Base-by-base conservation (phyloP, 345 rosid species). In the Balakata baccata region DNA sequence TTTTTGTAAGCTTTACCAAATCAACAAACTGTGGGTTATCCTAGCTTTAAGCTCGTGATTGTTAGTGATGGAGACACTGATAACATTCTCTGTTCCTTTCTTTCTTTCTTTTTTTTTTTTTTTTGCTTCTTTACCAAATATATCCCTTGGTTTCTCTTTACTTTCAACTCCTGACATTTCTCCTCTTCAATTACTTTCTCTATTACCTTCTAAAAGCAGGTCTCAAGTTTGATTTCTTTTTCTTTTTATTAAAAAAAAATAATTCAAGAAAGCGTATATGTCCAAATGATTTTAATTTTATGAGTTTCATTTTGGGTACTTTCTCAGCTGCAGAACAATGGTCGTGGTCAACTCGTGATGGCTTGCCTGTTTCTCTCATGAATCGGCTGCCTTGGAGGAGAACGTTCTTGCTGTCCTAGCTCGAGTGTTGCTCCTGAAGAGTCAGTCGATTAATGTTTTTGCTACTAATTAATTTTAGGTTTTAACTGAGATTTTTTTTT, bases 301-400 rank as follows among this genome's bases (percentile, higher is more conserved):
- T 47, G 25, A 52, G 16, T 17, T 72, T 52, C 46, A 59, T 69
- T 75, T 54, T 75, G 88, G 92, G 82, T 85, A 38, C 73, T 66
- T 52, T 80, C 85, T 45, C 83, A 84, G 78, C 69, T 80, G 63
- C 69, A 79, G 62, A 79, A 80, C 41, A 81, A 78, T 43, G 83
- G 86, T 34, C 61, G 83, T 38, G 87, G 88, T 11, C 87, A 90
- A n/a, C n/a, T n/a, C n/a, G n/a, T n/a, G 96, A 6, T 91, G 98
- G 94, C 98, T 97, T 70, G 83, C 91, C 56, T 91, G 96, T 84
- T 84, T 85, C 71, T 81, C 81, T 52, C 83, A 79, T 45, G 90
- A 84, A 64, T 73, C 82, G 12, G 83, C 86, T 34, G 61, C 73
- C 2, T 52, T 84, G 70, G 79, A 77, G 80, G 79, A 86, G 76